These are phyloP conservation scores for Ganoderma lucidum DNA, from an alignment of 1,284 basidiomycete species.

Conservation along the genomic window DNA sequence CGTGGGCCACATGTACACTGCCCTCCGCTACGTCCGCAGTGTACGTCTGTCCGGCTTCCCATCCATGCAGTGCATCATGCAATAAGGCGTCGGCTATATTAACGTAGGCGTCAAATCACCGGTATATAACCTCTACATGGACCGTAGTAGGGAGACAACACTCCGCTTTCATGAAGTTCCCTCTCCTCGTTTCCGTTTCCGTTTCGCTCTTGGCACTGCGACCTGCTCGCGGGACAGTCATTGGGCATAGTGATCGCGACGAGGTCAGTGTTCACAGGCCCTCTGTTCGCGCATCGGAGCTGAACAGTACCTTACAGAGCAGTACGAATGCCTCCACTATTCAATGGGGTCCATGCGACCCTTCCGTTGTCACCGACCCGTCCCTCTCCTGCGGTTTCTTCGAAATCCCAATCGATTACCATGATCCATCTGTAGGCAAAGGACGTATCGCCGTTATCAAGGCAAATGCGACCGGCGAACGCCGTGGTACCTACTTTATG, in stretches of 20 bases:
- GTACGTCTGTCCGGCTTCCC: not conserved
- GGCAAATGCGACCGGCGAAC: conserved; percentile 19
- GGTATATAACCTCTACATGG: not conserved
- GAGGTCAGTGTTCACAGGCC: not conserved
- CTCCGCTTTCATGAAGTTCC: not conserved
- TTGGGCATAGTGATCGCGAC: not conserved
- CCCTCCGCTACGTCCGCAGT: not conserved
- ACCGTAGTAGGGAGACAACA: not conserved
- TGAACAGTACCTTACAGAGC: not conserved
- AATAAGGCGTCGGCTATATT: not conserved
- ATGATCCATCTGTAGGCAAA: conserved; percentile 13
- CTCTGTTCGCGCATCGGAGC: not conserved
- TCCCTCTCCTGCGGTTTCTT: conserved; percentile 17
- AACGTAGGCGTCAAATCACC: not conserved
- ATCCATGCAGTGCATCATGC: not conserved
- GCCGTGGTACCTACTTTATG: conserved; percentile 20
- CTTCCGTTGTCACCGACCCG: conserved; percentile 8
- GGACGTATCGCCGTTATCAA: conserved; percentile 21
- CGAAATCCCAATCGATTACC: conserved; percentile 29
- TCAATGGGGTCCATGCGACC: conserved; percentile 24
- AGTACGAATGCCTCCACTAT: not conserved
- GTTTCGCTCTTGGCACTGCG: not conserved
- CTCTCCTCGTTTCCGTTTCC: not conserved
- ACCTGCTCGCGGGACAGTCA: not conserved
- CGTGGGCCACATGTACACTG: not conserved